Base-by-base conservation (phyloP, 805 yeast species). In the Saccharomyces cerevisiae region DNA sequence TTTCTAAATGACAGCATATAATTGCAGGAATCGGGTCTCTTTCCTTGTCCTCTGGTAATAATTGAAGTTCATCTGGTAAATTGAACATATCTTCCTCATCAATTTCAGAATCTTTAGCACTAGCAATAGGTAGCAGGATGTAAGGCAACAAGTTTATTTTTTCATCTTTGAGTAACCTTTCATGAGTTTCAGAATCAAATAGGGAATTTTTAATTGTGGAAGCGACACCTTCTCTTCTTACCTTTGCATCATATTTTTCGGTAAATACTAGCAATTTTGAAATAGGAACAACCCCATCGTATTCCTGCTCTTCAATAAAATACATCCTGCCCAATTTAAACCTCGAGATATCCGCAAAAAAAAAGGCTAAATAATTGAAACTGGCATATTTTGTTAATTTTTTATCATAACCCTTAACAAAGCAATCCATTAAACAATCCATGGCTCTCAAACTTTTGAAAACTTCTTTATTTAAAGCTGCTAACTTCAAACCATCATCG, bases 161-260 rank as follows among this genome's bases (percentile, higher is more conserved):
- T 41, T 77, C 81, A 62, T 87, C 85, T 4, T 73, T 75, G 46
- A 89, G 68, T 47, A 92, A 73, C 26, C 66, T 69, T 61, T 71
- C 71, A 66, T 92, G 98, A 36, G 80, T 70, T 46, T 82, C 80
- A 1, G 87, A 75, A 65, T 91, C 96, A 64, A 92, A 92, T 50
- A 92, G 73, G 0, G 92, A 80, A 70, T 92, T 92, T 69, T 94
- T 92, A 61, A 94, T 87, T 1, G 97, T 87, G 4, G 96, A 86
- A 1, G 96, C 95, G 41, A 89, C 91, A 65, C 96, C 97, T 67
- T 87, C 91, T 71, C 98, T 80, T 73, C 98, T 83, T 27, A 82
- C 81, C 62, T 81, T 82, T 13, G 88, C 77, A 64, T 86, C 91
- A 60, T 83, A 86, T 63, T 83, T 81, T 65, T 88, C 91, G 4